Conservation (phyloP, 352 stramenopile species). For the Phytophthora fragariaefolia region DNA sequence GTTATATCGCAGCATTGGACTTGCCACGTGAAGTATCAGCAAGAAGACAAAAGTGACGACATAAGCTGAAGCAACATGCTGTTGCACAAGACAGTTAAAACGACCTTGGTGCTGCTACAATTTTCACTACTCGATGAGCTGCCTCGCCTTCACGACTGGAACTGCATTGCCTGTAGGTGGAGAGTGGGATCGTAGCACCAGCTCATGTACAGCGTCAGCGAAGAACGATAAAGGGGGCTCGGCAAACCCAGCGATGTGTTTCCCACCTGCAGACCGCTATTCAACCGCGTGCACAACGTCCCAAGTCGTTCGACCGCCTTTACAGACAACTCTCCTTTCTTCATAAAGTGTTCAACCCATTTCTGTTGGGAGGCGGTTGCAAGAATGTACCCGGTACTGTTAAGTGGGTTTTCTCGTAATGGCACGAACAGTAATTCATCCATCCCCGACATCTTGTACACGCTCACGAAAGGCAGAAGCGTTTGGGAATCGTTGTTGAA, state of each 20-base stretch:
- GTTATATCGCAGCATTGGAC: too few relatives aligned
- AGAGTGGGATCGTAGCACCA: constrained; percentile 33
- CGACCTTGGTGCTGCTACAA: too few relatives aligned
- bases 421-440: constrained; percentile 33
- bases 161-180: constrained; percentile 5
- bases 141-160: too few relatives aligned
- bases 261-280: constrained; percentile 31
- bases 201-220: constrained; percentile 26
- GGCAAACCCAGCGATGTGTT: too few relatives aligned
- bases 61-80: too few relatives aligned
- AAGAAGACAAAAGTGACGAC: too few relatives aligned
- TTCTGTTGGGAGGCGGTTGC: constrained; percentile 6
- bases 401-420: constrained; percentile 18
- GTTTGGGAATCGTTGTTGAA: not conserved
- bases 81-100: too few relatives aligned
- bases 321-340: constrained; percentile 8
- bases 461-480: not conserved
- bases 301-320: constrained; percentile 4
- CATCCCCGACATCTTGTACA: constrained; percentile 8
- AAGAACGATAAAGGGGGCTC: constrained; percentile 22
- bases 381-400: constrained; percentile 27
- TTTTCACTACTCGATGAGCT: too few relatives aligned
- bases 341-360: constrained; percentile 35
- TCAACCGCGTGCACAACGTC: constrained; percentile 1
- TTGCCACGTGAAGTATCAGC: too few relatives aligned